Base-by-base conservation (phyloP, 257 asterid species). In the Coffea eugenioides region DNA sequence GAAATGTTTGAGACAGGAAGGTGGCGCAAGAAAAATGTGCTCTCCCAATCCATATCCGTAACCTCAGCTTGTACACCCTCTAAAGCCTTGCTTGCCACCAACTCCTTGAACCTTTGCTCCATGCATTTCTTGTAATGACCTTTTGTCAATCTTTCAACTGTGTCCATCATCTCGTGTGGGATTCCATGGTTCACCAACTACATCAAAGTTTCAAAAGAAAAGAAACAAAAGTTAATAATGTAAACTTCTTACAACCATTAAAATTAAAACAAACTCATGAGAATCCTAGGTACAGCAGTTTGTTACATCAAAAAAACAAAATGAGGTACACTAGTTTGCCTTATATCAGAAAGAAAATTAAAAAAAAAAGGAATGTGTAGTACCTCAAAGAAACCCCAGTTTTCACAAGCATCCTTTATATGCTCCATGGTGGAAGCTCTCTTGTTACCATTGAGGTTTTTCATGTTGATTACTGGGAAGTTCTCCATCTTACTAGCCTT, bases 171-270 rank as follows among this genome's bases (percentile, higher is more conserved):
- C 88, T 89, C 90, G 81, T 82, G 88, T 8, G 90, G 74, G 51
- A 92, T 90, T 21, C 94, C 94, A 84, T 92, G 97, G 66, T 90
- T 90, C 79, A 87, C 78, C 86, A 90, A 74, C 97, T 92, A 39
- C 43, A 39, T 20, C n/a, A 7, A 5, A 16, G 8, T 61, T 23
- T 23, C 34, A 80, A 69, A 49, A 48, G 49, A 1, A 13, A 52
- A 71, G 8, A 54, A 0, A 13, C 48, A 39, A 36, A 46, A 51
- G 14, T 52, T 52, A 2, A 31, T 31, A 31, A 52, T 52, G 57
- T 13, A 52, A 12, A 51, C 5, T 12, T 52, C 16, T 52, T 52
- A 52, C 0, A 13, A 13, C 16, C 57, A 52, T 52, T 52, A 52
- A 14, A 10, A 39, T 4, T 39, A 39, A 39, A 39, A 39, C 43